phyloP scores from a whole-genome alignment of 192 early-diverging fungal genomes.

The Podila horticola region DNA sequence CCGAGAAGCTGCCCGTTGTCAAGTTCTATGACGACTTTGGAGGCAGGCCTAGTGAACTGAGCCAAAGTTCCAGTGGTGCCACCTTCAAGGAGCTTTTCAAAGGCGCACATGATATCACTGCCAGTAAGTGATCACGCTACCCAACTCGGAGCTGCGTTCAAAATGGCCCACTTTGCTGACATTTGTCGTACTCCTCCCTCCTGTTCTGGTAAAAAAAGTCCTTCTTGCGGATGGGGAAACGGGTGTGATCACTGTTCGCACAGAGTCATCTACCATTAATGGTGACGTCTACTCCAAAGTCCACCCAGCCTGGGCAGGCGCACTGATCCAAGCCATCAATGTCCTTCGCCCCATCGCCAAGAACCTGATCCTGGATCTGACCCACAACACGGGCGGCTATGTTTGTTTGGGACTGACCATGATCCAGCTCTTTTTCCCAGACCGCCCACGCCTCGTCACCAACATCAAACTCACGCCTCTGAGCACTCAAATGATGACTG shows the following conservation, averaged over 20 bases:
- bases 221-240: conserved; percentile 25
- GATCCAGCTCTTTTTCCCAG: conserved; percentile 33
- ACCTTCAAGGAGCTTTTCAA: conserved; percentile 14
- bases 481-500: conserved; percentile 6
- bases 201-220: conserved; percentile 1
- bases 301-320: conserved; percentile 14
- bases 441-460: conserved; percentile 17
- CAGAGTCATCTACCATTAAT: conserved; percentile 17
- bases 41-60: conserved; percentile 16
- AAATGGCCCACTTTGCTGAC: no score
- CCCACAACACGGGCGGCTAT: conserved; percentile 28
- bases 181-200: neutral
- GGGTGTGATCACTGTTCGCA: conserved; percentile 27
- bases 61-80: neutral
- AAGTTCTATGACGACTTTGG: conserved; percentile 39
- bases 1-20: conserved; percentile 20
- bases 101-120: conserved; percentile 31
- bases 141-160: no score
- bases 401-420: conserved; percentile 22
- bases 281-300: conserved; percentile 13
- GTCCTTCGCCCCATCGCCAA: conserved; percentile 16
- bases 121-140: conserved; percentile 12
- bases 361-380: conserved; percentile 38
- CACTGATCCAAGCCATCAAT: conserved; percentile 27
- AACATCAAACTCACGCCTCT: conserved; percentile 27